These are phyloP conservation scores for Paspalum vaginatum DNA, from an alignment of 176 grass and related monocot species.

Conservation along the genomic window DNA sequence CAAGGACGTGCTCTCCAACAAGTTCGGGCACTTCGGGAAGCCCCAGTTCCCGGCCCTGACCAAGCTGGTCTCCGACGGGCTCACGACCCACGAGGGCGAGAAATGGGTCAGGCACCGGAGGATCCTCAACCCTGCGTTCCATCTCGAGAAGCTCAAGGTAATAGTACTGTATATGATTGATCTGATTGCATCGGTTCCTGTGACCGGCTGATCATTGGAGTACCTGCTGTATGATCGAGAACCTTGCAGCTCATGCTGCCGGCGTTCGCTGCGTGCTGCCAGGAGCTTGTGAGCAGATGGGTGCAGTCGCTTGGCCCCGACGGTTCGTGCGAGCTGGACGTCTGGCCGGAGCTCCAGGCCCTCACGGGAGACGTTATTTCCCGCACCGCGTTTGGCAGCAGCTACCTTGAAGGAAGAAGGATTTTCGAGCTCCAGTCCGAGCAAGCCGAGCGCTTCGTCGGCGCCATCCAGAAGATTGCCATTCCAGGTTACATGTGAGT, in stretches of 20 bases:
- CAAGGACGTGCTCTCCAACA: conserved; percentile 64
- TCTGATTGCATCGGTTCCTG: too few relatives aligned
- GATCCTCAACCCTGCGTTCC: conserved; percentile 81
- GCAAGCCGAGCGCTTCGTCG: conserved; percentile 26
- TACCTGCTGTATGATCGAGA: neutral
- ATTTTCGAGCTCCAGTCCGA: conserved; percentile 27
- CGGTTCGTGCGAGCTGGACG: conserved; percentile 23
- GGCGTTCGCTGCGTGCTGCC: conserved; percentile 23
- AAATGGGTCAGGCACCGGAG: conserved; percentile 77
- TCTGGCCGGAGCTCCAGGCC: conserved; percentile 36
- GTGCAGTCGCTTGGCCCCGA: neutral
- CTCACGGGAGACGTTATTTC: conserved; percentile 35
- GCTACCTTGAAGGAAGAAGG: conserved; percentile 27
- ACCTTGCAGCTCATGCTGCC: conserved; percentile 34
- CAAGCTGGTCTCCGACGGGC: conserved; percentile 30
- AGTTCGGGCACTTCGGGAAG: conserved; percentile 54
- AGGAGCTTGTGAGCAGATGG: conserved; percentile 31
- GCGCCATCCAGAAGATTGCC: conserved; percentile 5
- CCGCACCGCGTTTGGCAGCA: conserved; percentile 30
- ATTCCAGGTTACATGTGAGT: conserved; percentile 34
- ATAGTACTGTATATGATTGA: neutral
- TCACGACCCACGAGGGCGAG: conserved; percentile 58
- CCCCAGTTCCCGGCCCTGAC: conserved; percentile 20
- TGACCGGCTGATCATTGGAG: neutral
- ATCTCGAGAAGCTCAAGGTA: conserved; percentile 77